These are phyloP conservation scores for Lupinus albus DNA, from an alignment of 306 rosid genomes.

Conservation along the genomic window DNA sequence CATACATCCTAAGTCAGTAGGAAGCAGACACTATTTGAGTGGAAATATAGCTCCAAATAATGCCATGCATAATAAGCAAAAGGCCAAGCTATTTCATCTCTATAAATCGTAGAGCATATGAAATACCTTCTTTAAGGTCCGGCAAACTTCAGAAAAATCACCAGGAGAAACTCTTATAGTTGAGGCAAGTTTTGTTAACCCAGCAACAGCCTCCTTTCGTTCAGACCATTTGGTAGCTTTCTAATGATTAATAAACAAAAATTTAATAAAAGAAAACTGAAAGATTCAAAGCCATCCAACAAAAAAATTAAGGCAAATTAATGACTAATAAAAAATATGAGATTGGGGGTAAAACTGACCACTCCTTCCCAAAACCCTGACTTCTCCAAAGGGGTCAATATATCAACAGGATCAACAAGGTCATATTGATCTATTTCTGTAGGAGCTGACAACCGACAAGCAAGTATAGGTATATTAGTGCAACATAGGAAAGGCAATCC, in stretches of 20 bases:
- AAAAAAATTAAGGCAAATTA: slow-evolving; percentile 18
- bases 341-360: slow-evolving; percentile 63
- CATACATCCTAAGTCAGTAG: not conserved
- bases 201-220: slow-evolving; percentile 93
- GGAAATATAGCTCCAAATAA: slow-evolving; percentile 5
- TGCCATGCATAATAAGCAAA: slow-evolving; percentile 18
- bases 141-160: slow-evolving; percentile 93
- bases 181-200: slow-evolving; percentile 89
- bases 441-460: slow-evolving; percentile 66
- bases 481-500: slow-evolving; percentile 26
- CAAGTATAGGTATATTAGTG: slow-evolving; percentile 16
- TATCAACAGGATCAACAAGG: slow-evolving; percentile 98
- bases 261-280: slow-evolving; percentile 6
- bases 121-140: slow-evolving; percentile 86
- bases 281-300: not conserved
- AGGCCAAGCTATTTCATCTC: slow-evolving; percentile 3
- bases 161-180: slow-evolving; percentile 92
- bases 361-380: slow-evolving; percentile 99
- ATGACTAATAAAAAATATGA: slow-evolving; percentile 20
- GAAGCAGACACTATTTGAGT: slow-evolving; percentile 24
- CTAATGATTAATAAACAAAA: slow-evolving; percentile 46
- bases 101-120: slow-evolving; percentile 24
- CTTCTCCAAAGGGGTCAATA: slow-evolving; percentile 94
- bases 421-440: slow-evolving; percentile 94
- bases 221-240: slow-evolving; percentile 99